Percentiles rank a stretch among this genome's conserved stretches.
These are phyloP conservation scores for Carex scoparia DNA, from an alignment of 176 grass and related monocot genomes.

Conservation along the genomic window DNA sequence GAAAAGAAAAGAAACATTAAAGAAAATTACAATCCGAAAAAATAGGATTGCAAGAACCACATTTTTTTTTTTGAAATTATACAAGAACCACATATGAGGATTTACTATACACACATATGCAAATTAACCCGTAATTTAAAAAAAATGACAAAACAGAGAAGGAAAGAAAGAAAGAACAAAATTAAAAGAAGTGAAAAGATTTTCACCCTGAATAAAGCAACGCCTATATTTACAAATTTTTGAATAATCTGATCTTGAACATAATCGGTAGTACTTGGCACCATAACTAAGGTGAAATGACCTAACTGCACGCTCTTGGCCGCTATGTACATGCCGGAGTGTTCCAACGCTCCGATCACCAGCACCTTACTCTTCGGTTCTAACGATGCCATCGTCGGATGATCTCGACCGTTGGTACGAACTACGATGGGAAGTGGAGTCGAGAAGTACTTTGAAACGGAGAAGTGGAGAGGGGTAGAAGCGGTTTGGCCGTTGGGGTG, in stretches of 20 bases:
- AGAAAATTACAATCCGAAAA: too few species aligned
- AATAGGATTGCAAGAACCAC: too few species aligned
- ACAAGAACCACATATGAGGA: background rate
- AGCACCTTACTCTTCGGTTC: slow-evolving; percentile 19
- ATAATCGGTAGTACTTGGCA: background rate
- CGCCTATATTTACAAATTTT: background rate
- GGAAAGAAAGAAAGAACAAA: background rate
- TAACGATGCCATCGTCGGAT: background rate
- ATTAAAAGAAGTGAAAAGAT: background rate
- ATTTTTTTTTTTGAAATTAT: background rate
- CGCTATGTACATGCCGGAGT: slow-evolving; percentile 10
- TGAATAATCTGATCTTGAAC: background rate
- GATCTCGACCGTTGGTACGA: too few species aligned
- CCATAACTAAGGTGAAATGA: background rate
- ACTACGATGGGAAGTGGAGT: too few species aligned
- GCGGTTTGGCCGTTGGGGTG: background rate
- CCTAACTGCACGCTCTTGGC: background rate
- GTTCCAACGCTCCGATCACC: slow-evolving; percentile 8
- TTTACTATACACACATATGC: background rate
- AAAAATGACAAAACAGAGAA: background rate
- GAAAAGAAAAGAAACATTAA: background rate
- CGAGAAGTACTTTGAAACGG: too few species aligned
- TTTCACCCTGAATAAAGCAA: slow-evolving; percentile 5
- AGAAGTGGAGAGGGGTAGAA: background rate
- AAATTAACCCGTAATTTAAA: background rate